A percentile compares a stretch with the other conserved stretches of the same genome.
phyloP scores from a whole-genome alignment of 2,329 filamentous ascomycete species.

The Aspergillus terreus region DNA sequence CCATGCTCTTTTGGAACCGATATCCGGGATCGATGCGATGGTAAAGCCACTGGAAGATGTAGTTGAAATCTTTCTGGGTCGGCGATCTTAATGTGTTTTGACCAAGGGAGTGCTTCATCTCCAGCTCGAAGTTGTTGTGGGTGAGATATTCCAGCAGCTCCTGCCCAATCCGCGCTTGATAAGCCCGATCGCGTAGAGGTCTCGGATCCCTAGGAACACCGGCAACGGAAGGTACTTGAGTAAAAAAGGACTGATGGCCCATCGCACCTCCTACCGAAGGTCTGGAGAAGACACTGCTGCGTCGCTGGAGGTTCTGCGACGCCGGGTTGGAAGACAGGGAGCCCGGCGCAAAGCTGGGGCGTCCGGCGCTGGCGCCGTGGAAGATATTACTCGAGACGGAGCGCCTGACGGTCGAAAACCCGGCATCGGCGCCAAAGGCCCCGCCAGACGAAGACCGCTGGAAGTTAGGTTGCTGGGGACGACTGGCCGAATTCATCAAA shows the following conservation, averaged over 20 bases:
- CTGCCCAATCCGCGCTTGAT: conserved; percentile 77
- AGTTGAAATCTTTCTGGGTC: conserved; percentile 97
- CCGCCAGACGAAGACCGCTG: conserved; percentile 72
- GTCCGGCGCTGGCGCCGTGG: conserved; percentile 53
- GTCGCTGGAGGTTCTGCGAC: conserved; percentile 52
- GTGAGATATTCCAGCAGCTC: conserved; percentile 89
- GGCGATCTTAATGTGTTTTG: conserved; percentile 89
- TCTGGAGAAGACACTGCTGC: conserved; percentile 83
- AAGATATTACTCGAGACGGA: conserved; percentile 70
- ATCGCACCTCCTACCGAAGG: conserved; percentile 62
- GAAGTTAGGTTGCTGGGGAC: conserved; percentile 84
- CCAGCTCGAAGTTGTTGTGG: conserved; percentile 93
- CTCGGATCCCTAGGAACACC: conserved; percentile 83
- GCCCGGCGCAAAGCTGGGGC: conserved; percentile 69
- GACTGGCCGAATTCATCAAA: conserved; percentile 77
- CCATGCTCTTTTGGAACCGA: conserved; percentile 88
- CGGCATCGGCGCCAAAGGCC: conserved; percentile 72
- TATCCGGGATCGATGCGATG: conserved; percentile 92
- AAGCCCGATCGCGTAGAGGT: conserved; percentile 75
- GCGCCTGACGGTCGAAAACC: conserved; percentile 76
- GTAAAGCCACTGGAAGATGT: conserved; percentile 97
- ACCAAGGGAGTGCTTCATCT: conserved; percentile 92
- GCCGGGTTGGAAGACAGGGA: conserved; percentile 52
- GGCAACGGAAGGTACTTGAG: conserved; percentile 75
- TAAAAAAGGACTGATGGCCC: conserved; percentile 89